These are phyloP conservation scores for Triticum aestivum DNA, from an alignment of 176 grass and related monocot species.

Conservation along the genomic window IWGSC_CS_RefSeq_v2.1 NC_057799.1:626913096-626913595, in stretches of 20 bases:
- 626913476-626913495: slow-evolving; percentile 42
- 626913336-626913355: slow-evolving; percentile 43
- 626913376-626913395: slow-evolving; percentile 58
- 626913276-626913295: slow-evolving; percentile 45
- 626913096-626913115: slow-evolving; percentile 52
- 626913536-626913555: not conserved
- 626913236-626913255: slow-evolving; percentile 48
- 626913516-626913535: not conserved
- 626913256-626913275: not conserved
- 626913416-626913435: slow-evolving; percentile 55
- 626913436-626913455: slow-evolving; percentile 20
- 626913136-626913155: slow-evolving; percentile 47
- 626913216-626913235: slow-evolving; percentile 59
- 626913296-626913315: slow-evolving; percentile 46
- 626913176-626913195: slow-evolving; percentile 18
- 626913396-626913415: slow-evolving; percentile 64
- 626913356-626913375: slow-evolving; percentile 75
- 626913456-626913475: slow-evolving; percentile 48
- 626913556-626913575: not conserved
- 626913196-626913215: slow-evolving; percentile 75
- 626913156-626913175: slow-evolving; percentile 67
- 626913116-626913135: slow-evolving; percentile 78
- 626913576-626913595: no score
- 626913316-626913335: slow-evolving; percentile 67
- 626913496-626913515: slow-evolving; percentile 41